A percentile compares a stretch with the other conserved stretches of the same genome.
Conservation (phyloP, 805 yeast genomes). For the Barnettozyma sucrosica region DNA sequence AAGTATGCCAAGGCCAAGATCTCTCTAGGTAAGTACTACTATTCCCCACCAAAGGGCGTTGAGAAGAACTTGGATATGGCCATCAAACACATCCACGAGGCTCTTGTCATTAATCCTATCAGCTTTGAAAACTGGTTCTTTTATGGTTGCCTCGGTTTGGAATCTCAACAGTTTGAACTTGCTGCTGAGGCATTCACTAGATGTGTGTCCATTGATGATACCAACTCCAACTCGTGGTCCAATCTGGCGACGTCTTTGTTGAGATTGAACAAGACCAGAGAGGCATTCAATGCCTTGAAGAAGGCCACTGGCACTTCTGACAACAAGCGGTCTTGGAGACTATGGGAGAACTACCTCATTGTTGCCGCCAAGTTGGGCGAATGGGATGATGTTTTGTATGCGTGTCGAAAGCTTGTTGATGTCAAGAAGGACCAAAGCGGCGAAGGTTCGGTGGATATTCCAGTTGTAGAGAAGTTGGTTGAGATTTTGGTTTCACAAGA, state of each 20-base stretch:
- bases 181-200: constrained; percentile 92
- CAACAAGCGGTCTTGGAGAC: constrained; percentile 71
- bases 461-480: constrained; percentile 67
- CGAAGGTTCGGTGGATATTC: constrained; percentile 65
- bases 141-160: constrained; percentile 87
- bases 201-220: constrained; percentile 80
- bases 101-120: constrained; percentile 67
- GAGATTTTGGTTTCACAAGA: constrained; percentile 53
- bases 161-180: constrained; percentile 57
- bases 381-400: constrained; percentile 84
- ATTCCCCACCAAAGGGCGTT: constrained; percentile 60
- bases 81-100: constrained; percentile 65
- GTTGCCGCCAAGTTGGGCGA: constrained; percentile 79
- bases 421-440: constrained; percentile 51
- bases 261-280: constrained; percentile 55
- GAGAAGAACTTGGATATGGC: constrained; percentile 47
- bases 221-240: constrained; percentile 82
- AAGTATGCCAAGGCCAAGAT: constrained; percentile 81
- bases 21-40: constrained; percentile 68
- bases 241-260: constrained; percentile 80
- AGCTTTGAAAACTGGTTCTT: constrained; percentile 82
- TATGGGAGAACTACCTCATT: constrained; percentile 81
- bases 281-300: constrained; percentile 80
- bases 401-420: constrained; percentile 58
- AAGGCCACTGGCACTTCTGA: constrained; percentile 71